A percentile compares a stretch with the other conserved stretches of the same genome.
Evolutionary conservation across 768 basidiomycete species (phyloP).

Genomic region (Agrocybe chaxingu): DNA sequence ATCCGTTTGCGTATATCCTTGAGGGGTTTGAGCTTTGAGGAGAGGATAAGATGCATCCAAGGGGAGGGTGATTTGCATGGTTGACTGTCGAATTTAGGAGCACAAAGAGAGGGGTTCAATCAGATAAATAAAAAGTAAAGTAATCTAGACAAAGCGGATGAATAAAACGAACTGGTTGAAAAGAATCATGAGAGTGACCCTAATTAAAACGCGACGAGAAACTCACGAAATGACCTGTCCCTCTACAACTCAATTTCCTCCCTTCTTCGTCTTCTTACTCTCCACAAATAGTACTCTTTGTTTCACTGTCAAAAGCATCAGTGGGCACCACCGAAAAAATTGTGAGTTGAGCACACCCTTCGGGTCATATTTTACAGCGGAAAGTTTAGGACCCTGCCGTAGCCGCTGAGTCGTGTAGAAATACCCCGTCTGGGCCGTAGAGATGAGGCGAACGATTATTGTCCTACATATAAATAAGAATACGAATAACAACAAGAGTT

Average conservation of each 20-base stretch:
- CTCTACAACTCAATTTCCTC: neutral
- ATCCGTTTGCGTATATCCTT: slow-evolving; percentile 20
- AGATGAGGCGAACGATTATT: slow-evolving; percentile 82
- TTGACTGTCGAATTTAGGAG: too few species aligned
- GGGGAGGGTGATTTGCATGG: too few species aligned
- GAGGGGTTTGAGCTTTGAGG: slow-evolving; percentile 14
- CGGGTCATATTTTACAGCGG: slow-evolving; percentile 92
- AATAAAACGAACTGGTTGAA: too few species aligned
- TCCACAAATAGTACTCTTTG: slow-evolving; percentile 76
- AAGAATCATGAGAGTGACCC: too few species aligned
- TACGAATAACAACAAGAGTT: neutral
- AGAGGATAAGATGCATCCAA: too few species aligned
- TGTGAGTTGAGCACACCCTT: slow-evolving; percentile 48
- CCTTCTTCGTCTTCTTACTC: slow-evolving; percentile 70
- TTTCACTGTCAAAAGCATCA: slow-evolving; percentile 43
- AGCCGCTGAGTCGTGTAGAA: slow-evolving; percentile 85
- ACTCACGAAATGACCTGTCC: neutral
- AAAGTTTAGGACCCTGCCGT: slow-evolving; percentile 72
- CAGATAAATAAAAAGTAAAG: too few species aligned
- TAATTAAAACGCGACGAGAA: too few species aligned
- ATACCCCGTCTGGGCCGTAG: slow-evolving; percentile 88
- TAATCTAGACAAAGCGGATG: too few species aligned
- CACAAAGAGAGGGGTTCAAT: too few species aligned
- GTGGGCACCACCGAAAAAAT: neutral
- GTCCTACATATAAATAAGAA: slow-evolving; percentile 45